Evolutionary conservation across 345 rosid genomes (phyloP).

Genomic region (Hibiscus tridactylites): DNA sequence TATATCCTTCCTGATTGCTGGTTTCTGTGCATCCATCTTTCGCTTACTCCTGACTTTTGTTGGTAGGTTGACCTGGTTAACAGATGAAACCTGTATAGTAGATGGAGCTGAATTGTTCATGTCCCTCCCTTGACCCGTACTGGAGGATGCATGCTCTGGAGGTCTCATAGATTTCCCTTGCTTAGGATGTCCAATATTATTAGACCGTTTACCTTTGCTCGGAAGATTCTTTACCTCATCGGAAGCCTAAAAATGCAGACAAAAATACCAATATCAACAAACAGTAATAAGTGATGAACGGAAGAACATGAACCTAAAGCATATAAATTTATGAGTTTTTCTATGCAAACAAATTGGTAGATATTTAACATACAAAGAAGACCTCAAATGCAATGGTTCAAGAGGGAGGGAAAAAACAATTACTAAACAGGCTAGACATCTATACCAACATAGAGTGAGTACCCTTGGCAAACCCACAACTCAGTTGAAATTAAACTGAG

Average conservation of each 20-base stretch:
- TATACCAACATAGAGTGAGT: neutral
- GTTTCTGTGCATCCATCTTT: constrained; percentile 41
- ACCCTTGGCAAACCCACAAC: neutral
- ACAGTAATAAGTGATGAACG: neutral
- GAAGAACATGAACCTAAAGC: neutral
- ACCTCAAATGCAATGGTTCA: neutral
- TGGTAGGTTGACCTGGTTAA: constrained; percentile 44
- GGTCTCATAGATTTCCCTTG: constrained; percentile 44
- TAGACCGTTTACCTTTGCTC: constrained; percentile 39
- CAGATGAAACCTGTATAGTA: constrained; percentile 19
- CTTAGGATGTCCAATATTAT: constrained; percentile 31
- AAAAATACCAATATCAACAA: constrained; percentile 8
- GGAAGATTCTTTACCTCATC: constrained; percentile 29
- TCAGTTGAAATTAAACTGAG: neutral
- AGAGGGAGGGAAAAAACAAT: neutral
- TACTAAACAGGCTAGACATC: neutral
- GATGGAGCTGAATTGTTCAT: constrained; percentile 39
- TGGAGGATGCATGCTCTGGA: constrained; percentile 37
- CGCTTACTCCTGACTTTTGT: constrained; percentile 69
- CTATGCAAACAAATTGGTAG: neutral
- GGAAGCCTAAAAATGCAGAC: constrained; percentile 28
- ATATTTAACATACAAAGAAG: neutral
- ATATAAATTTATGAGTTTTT: neutral
- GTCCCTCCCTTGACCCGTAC: constrained; percentile 38
- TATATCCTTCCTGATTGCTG: constrained; percentile 25